A percentile compares a stretch with the other conserved stretches of the same genome.
Conservation (phyloP, 192 early-diverging fungal species). For the Coemansia umbellata region DNA sequence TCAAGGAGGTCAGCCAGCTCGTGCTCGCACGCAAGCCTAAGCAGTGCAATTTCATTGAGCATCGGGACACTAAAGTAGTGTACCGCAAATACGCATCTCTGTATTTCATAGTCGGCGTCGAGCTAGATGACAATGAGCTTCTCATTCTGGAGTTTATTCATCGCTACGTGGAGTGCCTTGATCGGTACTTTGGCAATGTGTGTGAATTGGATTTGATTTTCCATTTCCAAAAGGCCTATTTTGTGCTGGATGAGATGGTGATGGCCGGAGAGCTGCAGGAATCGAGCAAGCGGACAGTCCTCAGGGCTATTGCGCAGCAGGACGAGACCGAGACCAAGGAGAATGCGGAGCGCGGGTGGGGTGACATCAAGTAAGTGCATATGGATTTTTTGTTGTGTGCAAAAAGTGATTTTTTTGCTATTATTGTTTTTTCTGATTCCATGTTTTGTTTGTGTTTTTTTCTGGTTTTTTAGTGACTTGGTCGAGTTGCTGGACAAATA, state of each 20-base stretch:
- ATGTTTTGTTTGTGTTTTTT: neutral
- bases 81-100: constrained; percentile 91
- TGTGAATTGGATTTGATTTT: constrained; percentile 97
- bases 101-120: constrained; percentile 96
- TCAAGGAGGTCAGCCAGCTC: constrained; percentile 90
- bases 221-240: constrained; percentile 93
- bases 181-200: constrained; percentile 96
- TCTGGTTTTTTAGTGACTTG: neutral
- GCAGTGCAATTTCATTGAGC: constrained; percentile 99
- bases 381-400: neutral
- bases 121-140: constrained; percentile 90
- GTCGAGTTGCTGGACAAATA: too few relatives aligned
- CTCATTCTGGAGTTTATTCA: constrained; percentile 94
- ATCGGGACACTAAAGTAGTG: constrained; percentile 83
- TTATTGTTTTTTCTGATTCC: neutral
- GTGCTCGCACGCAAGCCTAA: constrained; percentile 84
- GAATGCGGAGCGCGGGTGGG: constrained; percentile 62
- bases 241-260: constrained; percentile 81
- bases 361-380: constrained; percentile 46
- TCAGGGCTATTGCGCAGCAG: constrained; percentile 68
- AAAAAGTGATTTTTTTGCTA: neutral
- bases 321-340: constrained; percentile 73
- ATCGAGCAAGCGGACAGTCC: constrained; percentile 78
- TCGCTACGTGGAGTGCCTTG: constrained; percentile 95
- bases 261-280: constrained; percentile 95